phyloP scores from a whole-genome alignment of 2,329 filamentous ascomycete species.

The Paradendryphiella salina region DNA sequence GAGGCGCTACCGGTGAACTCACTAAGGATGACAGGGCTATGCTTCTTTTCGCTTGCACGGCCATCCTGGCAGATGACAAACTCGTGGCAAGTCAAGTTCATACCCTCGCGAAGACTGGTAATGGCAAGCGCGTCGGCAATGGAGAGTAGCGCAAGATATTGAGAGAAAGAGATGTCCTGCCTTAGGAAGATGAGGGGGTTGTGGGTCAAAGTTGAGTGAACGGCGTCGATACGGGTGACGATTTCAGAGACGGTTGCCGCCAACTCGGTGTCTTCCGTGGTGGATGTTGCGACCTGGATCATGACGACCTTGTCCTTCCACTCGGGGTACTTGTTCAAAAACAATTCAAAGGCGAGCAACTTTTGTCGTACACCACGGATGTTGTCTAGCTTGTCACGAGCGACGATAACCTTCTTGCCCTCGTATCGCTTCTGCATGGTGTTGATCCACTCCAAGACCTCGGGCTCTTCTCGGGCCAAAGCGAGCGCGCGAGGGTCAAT shows the following conservation, averaged over 20 bases:
- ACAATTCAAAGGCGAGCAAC: conserved; percentile 86
- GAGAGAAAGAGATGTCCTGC: conserved; percentile 89
- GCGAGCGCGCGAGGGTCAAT: conserved; percentile 81
- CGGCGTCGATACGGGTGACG: conserved; percentile 89
- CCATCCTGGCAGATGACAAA: conserved; percentile 94
- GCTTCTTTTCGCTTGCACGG: conserved; percentile 69
- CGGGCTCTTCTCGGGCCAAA: conserved; percentile 68
- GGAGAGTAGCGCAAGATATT: conserved; percentile 89
- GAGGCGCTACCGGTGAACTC: conserved; percentile 94
- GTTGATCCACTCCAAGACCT: conserved; percentile 77
- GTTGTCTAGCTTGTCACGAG: conserved; percentile 90
- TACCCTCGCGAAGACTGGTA: conserved; percentile 91
- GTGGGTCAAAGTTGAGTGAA: conserved; percentile 86
- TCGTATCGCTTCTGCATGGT: conserved; percentile 82
- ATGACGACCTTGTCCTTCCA: conserved; percentile 86
- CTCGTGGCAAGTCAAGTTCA: conserved; percentile 96
- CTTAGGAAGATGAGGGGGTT: conserved; percentile 92
- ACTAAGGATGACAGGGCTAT: conserved; percentile 86
- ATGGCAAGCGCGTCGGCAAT: conserved; percentile 93
- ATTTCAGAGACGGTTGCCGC: conserved; percentile 90
- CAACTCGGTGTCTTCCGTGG: conserved; percentile 83
- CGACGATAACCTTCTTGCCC: conserved; percentile 88
- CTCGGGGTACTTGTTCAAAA: conserved; percentile 89
- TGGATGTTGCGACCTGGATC: conserved; percentile 91
- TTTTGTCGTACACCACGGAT: conserved; percentile 93